Evolutionary conservation across 345 rosid species (phyloP).

Genomic region (Firmiana major): DNA sequence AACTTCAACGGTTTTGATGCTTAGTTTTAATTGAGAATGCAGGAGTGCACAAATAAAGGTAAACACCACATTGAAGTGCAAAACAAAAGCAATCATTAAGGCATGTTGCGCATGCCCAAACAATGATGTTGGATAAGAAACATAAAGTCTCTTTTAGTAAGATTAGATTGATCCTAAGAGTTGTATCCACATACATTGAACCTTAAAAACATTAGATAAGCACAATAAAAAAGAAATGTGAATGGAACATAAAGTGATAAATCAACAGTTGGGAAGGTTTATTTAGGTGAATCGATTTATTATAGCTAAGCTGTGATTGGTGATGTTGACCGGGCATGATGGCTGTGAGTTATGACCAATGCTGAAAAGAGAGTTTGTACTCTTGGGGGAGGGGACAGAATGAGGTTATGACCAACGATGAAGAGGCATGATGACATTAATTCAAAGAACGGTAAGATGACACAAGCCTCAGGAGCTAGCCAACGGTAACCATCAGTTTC

Average conservation of each 20-base stretch:
- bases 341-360: neutral
- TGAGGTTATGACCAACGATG: slow-evolving; percentile 5
- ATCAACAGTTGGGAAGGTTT: slow-evolving; percentile 6
- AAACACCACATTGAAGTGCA: too few relatives aligned
- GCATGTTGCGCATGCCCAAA: slow-evolving; percentile 47
- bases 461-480: too few relatives aligned
- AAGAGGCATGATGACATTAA: neutral
- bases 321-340: neutral
- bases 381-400: neutral
- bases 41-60: too few relatives aligned
- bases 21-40: slow-evolving; percentile 26
- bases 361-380: neutral
- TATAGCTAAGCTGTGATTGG: neutral
- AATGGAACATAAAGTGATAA: neutral
- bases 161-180: slow-evolving; percentile 19
- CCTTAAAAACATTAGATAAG: slow-evolving; percentile 16
- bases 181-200: slow-evolving; percentile 30
- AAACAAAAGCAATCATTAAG: slow-evolving; percentile 39
- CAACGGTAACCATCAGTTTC: too few relatives aligned
- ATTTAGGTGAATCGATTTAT: slow-evolving; percentile 9
- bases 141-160: slow-evolving; percentile 32
- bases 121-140: slow-evolving; percentile 38
- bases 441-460: neutral
- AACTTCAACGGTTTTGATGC: slow-evolving; percentile 18
- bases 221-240: neutral